Percentiles rank a stretch among this genome's conserved stretches.
Evolutionary conservation across 805 yeast genomes (phyloP).

Genomic region (Candida berthetii): DNA sequence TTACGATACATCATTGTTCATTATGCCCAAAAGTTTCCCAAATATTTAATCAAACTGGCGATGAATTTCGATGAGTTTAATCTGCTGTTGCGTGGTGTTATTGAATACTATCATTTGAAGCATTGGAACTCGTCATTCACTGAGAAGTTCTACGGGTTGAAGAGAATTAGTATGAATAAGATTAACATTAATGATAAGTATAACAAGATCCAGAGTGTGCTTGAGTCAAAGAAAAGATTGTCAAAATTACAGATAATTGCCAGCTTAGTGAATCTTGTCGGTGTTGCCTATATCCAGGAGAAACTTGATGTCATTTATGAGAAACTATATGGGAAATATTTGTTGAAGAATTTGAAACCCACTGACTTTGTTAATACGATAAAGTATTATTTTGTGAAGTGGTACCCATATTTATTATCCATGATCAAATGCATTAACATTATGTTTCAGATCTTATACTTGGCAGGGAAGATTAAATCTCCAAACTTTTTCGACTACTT

Average conservation of each 20-base stretch:
- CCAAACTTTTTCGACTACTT: conserved; percentile 57
- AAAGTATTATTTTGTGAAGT: conserved; percentile 40
- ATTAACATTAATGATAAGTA: conserved; percentile 25
- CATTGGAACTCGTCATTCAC: conserved; percentile 84
- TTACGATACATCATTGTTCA: conserved; percentile 73
- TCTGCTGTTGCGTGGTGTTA: conserved; percentile 46
- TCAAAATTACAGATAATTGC: conserved; percentile 45
- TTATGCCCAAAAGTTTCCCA: conserved; percentile 75
- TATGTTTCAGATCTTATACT: conserved; percentile 51
- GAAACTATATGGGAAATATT: conserved; percentile 49
- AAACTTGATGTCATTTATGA: conserved; percentile 65
- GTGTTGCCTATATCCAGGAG: conserved; percentile 62
- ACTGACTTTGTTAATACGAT: conserved; percentile 20
- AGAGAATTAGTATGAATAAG: conserved; percentile 36
- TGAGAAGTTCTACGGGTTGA: conserved; percentile 88
- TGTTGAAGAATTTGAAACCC: conserved; percentile 38
- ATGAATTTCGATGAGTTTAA: conserved; percentile 76
- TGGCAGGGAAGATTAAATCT: conserved; percentile 61
- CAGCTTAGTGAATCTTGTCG: conserved; percentile 54
- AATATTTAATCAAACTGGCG: conserved; percentile 52
- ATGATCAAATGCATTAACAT: conserved; percentile 43
- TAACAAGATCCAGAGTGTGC: conserved; percentile 23
- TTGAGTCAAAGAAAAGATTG: conserved; percentile 49
- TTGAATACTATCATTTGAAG: conserved; percentile 67
- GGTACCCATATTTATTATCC: conserved; percentile 57